Conservation (phyloP, 176 grass and related monocot species). For the Paspalum notatum region DNA sequence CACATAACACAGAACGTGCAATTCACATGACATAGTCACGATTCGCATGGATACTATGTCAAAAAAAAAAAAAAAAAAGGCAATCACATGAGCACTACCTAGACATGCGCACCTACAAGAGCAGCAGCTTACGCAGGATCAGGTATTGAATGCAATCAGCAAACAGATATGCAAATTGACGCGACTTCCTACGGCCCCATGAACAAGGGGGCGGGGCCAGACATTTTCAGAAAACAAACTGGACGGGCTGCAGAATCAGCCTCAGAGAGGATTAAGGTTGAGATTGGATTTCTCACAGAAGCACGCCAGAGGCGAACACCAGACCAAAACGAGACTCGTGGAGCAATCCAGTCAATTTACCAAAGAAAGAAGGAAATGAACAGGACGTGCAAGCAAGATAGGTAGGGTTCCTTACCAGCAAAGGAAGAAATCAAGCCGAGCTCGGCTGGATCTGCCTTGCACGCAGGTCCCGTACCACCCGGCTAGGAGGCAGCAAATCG, state of each 20-base stretch:
- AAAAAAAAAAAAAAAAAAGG: background rate
- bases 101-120: background rate
- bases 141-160: background rate
- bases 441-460: constrained; percentile 8
- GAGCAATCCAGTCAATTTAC: background rate
- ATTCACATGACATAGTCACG: background rate
- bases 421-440: background rate
- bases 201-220: background rate
- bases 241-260: background rate
- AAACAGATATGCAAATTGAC: background rate
- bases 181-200: background rate
- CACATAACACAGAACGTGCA: background rate
- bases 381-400: background rate
- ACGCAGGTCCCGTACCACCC: background rate
- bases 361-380: background rate
- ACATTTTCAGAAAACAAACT: background rate
- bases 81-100: background rate
- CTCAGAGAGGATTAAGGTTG: background rate
- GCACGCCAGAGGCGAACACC: background rate
- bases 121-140: background rate
- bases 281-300: background rate
- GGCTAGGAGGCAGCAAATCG: background rate
- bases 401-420: constrained; percentile 19
- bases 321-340: background rate
- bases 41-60: background rate